These are phyloP conservation scores for Penicillium glabrum DNA, from an alignment of 2,329 filamentous ascomycete genomes.

Conservation along the genomic window DNA sequence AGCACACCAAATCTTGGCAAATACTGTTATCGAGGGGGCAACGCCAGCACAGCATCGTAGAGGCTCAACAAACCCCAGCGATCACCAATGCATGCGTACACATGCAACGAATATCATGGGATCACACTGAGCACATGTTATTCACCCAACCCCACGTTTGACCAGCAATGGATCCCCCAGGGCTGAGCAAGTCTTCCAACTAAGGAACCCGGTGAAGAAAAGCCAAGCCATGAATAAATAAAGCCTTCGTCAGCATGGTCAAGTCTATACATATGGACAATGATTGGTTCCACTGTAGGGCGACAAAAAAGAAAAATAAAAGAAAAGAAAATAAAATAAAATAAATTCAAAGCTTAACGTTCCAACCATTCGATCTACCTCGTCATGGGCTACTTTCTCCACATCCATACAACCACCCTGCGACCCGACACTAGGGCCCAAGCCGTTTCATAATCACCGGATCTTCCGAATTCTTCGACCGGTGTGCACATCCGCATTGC, in stretches of 20 bases:
- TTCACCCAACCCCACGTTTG: not conserved
- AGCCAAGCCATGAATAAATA: not conserved
- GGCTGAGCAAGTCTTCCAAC: not conserved
- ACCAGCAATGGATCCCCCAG: not conserved
- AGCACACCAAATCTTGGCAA: not conserved
- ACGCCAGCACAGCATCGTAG: not conserved
- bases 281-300: not conserved
- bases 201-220: not conserved
- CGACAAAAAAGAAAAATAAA: not conserved
- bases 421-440: not conserved
- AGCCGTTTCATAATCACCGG: not conserved
- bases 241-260: not conserved
- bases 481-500: not conserved
- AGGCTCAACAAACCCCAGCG: not conserved
- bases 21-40: not conserved
- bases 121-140: not conserved
- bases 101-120: not conserved
- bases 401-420: not conserved
- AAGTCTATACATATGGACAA: no score
- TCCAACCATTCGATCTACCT: not conserved
- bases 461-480: not conserved
- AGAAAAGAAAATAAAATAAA: not conserved
- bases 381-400: not conserved
- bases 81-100: not conserved
- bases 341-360: not conserved